Evolutionary conservation across 2,329 filamentous ascomycete genomes (phyloP).

Genomic region (Corinectria fuckeliana): DNA sequence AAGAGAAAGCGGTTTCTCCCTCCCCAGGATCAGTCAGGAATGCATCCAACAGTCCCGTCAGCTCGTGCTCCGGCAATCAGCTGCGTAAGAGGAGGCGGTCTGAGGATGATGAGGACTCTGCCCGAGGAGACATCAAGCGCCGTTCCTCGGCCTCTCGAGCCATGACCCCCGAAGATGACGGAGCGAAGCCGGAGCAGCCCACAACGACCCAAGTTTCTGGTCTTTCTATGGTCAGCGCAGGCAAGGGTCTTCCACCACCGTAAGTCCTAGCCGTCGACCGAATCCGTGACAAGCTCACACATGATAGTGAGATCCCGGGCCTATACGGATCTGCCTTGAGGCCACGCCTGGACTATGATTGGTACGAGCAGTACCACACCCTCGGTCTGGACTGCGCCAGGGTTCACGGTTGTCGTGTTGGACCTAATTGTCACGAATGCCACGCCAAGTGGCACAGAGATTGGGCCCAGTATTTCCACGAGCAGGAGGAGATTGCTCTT

Average conservation of each 20-base stretch:
- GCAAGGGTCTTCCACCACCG: neutral
- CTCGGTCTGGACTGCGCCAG: slow-evolving; percentile 24
- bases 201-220: neutral
- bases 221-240: neutral
- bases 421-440: slow-evolving; percentile 23
- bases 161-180: neutral
- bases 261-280: slow-evolving; percentile 6
- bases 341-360: slow-evolving; percentile 24
- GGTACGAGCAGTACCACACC: slow-evolving; percentile 33
- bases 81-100: neutral
- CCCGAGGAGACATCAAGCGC: neutral
- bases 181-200: neutral
- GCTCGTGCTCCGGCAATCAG: neutral
- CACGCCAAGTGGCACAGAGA: slow-evolving; percentile 29
- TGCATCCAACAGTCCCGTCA: neutral
- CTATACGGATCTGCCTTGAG: slow-evolving; percentile 21
- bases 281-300: slow-evolving; percentile 8
- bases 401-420: slow-evolving; percentile 26
- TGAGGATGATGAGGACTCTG: neutral
- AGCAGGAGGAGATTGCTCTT: slow-evolving; percentile 15
- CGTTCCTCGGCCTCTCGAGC: neutral
- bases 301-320: slow-evolving; percentile 26
- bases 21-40: too few relatives aligned
- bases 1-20: neutral
- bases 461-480: slow-evolving; percentile 26